These are phyloP conservation scores for Senna siamea DNA, from an alignment of 306 rosid genomes.

Conservation along the genomic window DNA sequence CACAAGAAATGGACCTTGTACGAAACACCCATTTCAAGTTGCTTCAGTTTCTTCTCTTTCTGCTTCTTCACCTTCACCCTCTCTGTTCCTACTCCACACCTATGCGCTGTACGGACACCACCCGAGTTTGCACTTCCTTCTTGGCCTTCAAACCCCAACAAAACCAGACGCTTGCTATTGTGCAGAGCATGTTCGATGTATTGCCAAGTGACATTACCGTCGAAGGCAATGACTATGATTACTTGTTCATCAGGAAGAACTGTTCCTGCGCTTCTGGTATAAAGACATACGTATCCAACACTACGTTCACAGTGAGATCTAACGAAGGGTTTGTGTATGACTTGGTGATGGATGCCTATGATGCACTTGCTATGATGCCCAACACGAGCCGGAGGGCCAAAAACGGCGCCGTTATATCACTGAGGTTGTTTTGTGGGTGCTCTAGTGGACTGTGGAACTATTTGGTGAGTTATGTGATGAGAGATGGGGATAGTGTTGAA, in stretches of 20 bases:
- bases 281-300: slow-evolving; percentile 70
- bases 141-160: slow-evolving; percentile 70
- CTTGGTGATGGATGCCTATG: slow-evolving; percentile 73
- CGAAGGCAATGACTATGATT: slow-evolving; percentile 70
- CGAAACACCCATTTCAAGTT: slow-evolving; percentile 35
- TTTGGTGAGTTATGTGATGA: slow-evolving; percentile 88
- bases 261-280: slow-evolving; percentile 76
- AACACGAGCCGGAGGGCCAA: slow-evolving; percentile 68
- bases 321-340: slow-evolving; percentile 68
- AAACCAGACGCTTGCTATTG: slow-evolving; percentile 62
- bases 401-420: slow-evolving; percentile 80
- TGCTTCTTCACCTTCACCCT: slow-evolving; percentile 46
- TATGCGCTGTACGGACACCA: slow-evolving; percentile 80
- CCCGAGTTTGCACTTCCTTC: slow-evolving; percentile 82
- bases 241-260: slow-evolving; percentile 77
- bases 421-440: slow-evolving; percentile 91
- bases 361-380: slow-evolving; percentile 70
- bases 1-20: slow-evolving; percentile 50
- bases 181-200: slow-evolving; percentile 92
- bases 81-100: slow-evolving; percentile 54
- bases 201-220: slow-evolving; percentile 74
- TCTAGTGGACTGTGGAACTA: slow-evolving; percentile 94
- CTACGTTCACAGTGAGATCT: slow-evolving; percentile 84
- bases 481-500: slow-evolving; percentile 82
- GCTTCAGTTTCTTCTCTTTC: slow-evolving; percentile 40